Evolutionary conservation across 495 filamentous ascomycete species (phyloP).

Genomic region (Letharia columbiana): DNA sequence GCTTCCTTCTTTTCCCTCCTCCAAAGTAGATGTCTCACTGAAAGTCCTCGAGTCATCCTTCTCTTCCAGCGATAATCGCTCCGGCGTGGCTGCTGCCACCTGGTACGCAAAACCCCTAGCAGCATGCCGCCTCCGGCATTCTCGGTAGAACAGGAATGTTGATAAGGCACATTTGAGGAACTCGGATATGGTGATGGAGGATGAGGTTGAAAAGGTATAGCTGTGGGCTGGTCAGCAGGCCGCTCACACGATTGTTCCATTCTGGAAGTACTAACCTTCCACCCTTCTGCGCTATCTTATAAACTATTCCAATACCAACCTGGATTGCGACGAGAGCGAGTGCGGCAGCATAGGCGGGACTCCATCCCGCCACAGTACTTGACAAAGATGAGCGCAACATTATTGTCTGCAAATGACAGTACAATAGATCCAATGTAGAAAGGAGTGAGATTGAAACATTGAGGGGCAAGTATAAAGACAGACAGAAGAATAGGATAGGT

Average conservation of each 20-base stretch:
- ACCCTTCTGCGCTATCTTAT: constrained; percentile 22
- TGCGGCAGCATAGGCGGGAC: constrained; percentile 15
- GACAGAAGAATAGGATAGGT: neutral
- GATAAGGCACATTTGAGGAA: constrained; percentile 26
- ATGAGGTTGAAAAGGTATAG: constrained; percentile 26
- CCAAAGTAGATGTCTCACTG: constrained; percentile 2
- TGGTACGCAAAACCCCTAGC: neutral
- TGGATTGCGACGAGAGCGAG: constrained; percentile 25
- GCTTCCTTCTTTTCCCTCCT: neutral
- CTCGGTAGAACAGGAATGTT: constrained; percentile 23
- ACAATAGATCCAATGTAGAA: neutral
- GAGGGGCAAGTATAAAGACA: neutral
- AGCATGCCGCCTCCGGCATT: constrained; percentile 17
- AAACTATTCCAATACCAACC: constrained; percentile 26
- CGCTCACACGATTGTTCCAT: neutral
- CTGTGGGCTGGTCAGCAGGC: neutral
- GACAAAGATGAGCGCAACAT: neutral
- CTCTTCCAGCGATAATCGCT: constrained; percentile 9
- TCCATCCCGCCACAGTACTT: neutral
- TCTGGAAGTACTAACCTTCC: constrained; percentile 3
- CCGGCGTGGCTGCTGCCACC: constrained; percentile 2
- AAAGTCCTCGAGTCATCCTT: constrained; percentile 8
- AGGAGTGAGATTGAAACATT: neutral
- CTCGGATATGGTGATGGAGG: constrained; percentile 28
- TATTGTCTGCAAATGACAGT: neutral